These are phyloP conservation scores for Diaporthe helianthi DNA, from an alignment of 2,329 filamentous ascomycete genomes.

Conservation along the genomic window DNA sequence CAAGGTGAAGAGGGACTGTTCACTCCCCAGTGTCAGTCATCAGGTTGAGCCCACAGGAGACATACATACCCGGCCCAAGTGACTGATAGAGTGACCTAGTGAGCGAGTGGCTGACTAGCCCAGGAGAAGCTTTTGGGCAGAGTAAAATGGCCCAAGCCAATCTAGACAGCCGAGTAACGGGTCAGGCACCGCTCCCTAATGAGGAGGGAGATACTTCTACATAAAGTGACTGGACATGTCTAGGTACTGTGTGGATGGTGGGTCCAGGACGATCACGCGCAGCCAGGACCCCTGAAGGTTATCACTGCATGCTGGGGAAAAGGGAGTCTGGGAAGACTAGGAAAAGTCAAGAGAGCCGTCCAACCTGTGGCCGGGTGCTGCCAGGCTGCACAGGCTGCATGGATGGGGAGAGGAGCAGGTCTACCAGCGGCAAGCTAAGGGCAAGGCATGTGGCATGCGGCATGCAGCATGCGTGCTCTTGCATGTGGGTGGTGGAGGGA, in stretches of 20 bases:
- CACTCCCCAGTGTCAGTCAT: neutral
- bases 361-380: neutral
- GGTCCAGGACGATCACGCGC: constrained; percentile 23
- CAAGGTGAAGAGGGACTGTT: neutral
- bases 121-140: neutral
- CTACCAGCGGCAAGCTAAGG: neutral
- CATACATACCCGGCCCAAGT: neutral
- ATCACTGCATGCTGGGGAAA: constrained; percentile 11
- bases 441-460: neutral
- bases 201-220: constrained; percentile 1
- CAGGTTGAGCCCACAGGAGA: neutral
- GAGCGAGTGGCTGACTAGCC: neutral
- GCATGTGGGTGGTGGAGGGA: neutral
- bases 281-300: constrained; percentile 14
- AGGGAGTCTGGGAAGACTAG: neutral
- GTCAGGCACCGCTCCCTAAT: constrained; percentile 20
- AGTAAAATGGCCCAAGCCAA: neutral
- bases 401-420: neutral
- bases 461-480: neutral
- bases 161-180: neutral
- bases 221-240: constrained; percentile 11
- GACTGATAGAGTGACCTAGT: neutral
- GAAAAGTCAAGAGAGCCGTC: neutral
- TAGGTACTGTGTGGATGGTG: constrained; percentile 15
- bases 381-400: constrained; percentile 8